A percentile compares a stretch with the other conserved stretches of the same genome.
Conservation (phyloP, 129 eudicot genomes). For the Flaveria bidentis region DNA sequence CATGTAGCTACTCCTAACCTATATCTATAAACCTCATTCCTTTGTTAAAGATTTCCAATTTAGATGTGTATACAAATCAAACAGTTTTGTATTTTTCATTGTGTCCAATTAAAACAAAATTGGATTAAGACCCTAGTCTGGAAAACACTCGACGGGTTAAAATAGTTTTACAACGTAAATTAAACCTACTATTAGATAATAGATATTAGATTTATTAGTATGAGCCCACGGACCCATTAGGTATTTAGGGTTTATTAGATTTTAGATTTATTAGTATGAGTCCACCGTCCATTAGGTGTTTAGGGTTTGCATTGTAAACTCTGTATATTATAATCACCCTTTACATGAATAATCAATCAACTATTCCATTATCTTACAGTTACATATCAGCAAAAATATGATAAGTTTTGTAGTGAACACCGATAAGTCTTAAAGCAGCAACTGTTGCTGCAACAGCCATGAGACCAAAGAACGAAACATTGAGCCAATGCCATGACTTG, state of each 20-base stretch:
- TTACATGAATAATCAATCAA: too few species aligned
- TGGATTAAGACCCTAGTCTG: constrained; percentile 4
- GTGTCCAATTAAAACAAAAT: constrained; percentile 18
- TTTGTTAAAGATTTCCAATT: not conserved
- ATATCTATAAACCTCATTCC: too few species aligned
- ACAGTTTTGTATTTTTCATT: not conserved
- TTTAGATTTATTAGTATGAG: too few species aligned
- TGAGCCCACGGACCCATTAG: too few species aligned
- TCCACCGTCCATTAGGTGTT: too few species aligned
- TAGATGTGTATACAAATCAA: not conserved
- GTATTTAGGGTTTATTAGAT: too few species aligned
- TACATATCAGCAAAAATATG: constrained; percentile 78
- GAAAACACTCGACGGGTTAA: not conserved
- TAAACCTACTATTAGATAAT: too few species aligned
- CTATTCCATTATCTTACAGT: not conserved
- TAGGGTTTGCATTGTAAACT: too few species aligned
- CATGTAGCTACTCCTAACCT: too few species aligned
- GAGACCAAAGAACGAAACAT: constrained; percentile 59
- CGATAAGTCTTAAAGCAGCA: constrained; percentile 82
- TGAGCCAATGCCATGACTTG: constrained; percentile 87
- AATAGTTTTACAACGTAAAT: not conserved
- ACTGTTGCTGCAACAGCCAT: constrained; percentile 69
- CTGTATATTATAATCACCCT: too few species aligned
- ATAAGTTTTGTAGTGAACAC: constrained; percentile 59
- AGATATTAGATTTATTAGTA: too few species aligned